Percentiles rank a stretch among this genome's conserved stretches.
Evolutionary conservation across 2,329 filamentous ascomycete species (phyloP).

Genomic region (Graphiopsis chlorocephala): DNA sequence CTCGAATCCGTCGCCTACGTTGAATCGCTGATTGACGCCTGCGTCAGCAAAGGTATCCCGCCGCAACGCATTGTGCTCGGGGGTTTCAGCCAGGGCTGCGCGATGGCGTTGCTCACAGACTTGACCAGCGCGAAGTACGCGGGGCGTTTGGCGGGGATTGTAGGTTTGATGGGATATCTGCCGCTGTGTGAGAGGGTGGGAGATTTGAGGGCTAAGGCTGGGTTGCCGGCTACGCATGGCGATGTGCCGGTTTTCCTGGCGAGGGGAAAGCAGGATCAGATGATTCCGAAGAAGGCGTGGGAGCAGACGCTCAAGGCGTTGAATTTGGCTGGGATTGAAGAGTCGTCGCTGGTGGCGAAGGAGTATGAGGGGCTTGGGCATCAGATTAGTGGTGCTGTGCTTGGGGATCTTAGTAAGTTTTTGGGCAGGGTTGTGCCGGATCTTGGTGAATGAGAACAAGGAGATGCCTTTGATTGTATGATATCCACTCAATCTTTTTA

Average conservation of each 20-base stretch:
- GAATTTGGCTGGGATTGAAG: slow-evolving; percentile 38
- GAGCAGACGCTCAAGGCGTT: slow-evolving; percentile 43
- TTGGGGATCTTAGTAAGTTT: slow-evolving; percentile 48
- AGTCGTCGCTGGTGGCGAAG: slow-evolving; percentile 40
- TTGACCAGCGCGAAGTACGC: slow-evolving; percentile 39
- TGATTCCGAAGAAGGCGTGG: slow-evolving; percentile 47
- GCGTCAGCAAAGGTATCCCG: slow-evolving; percentile 41
- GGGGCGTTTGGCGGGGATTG: slow-evolving; percentile 42
- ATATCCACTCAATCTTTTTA: neutral
- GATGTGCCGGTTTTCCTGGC: slow-evolving; percentile 46
- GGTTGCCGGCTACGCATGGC: slow-evolving; percentile 35
- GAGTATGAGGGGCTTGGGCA: slow-evolving; percentile 52
- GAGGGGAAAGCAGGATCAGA: slow-evolving; percentile 46
- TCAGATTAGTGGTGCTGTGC: slow-evolving; percentile 40
- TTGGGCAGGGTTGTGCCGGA: slow-evolving; percentile 40
- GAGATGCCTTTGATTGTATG: neutral
- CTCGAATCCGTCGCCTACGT: slow-evolving; percentile 40
- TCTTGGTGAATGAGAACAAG: neutral
- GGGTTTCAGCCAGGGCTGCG: slow-evolving; percentile 50
- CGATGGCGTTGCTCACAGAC: slow-evolving; percentile 44
- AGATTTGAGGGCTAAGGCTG: slow-evolving; percentile 38
- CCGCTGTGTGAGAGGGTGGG: slow-evolving; percentile 42
- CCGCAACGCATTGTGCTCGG: slow-evolving; percentile 45
- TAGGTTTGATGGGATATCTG: slow-evolving; percentile 49
- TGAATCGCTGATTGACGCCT: slow-evolving; percentile 42